Evolutionary conservation across 371 early-diverging fungal genomes (phyloP), one percentile per base, ranked within the genome.

Genomic region (Actinomortierella ambigua): DNA sequence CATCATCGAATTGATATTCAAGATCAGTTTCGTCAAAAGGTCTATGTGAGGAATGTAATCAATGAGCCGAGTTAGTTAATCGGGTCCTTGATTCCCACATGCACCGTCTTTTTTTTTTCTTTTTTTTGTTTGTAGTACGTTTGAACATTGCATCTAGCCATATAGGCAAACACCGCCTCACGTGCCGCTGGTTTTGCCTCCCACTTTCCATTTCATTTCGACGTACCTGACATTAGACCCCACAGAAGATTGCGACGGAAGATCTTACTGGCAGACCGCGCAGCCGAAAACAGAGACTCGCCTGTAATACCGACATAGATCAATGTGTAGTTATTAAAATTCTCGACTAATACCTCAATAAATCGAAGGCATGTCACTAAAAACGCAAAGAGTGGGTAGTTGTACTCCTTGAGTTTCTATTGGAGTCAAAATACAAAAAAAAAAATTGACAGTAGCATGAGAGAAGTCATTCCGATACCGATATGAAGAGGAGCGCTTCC

Each of bases 291-390:
- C 51, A 90, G 82, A 28, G 82, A 77, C 54, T 85, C 84, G 2
- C 91, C 90, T 13, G 89, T 89, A 49, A 93, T 87, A 1, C 91
- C 92, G 24, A 84, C 81, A 63, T 88, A 81, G 49, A 89, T 82
- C 26, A 93, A 77, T 7, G 90, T 85, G 69, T 91, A 91, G 60
- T 89, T 82, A 60, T 88, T 86, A 56, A 93, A 78, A 24, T 81
- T 80, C 43, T 84, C 87, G 17, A 88, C 67, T 8, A 88, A 52
- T 2, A 75, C 78, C 43, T 85, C 85, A 42, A 88, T 55, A 18
- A 67, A 40, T 17, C 55, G 51, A 39, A 62, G 64, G 39, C 60
- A 61, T 3, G 63, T 55, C 5, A 60, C 58, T 15, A 78, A 23
- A 28, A 67, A 51, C 3, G 53, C 61, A 26, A 71, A 59, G 18